These are phyloP conservation scores for Xylariaceae sp. DNA, from an alignment of 2,329 filamentous ascomycete species.

Conservation along the genomic window DNA sequence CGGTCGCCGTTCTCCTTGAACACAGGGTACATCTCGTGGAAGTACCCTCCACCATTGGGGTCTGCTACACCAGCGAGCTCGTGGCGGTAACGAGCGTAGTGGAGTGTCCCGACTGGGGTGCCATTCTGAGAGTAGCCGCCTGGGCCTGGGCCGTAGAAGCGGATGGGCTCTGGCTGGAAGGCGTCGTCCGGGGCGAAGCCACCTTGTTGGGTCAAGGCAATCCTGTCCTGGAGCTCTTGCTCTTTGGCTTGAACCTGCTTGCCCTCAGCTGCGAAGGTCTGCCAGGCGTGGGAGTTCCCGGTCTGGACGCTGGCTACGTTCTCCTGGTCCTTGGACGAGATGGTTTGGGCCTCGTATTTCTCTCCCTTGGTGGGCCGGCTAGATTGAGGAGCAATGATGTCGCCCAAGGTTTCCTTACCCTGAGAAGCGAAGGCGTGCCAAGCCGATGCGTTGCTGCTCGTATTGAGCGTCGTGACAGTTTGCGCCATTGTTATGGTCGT, in stretches of 20 bases:
- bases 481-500: too few relatives aligned
- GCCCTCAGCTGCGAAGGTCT: conserved; percentile 3
- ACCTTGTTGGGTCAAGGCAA: neutral
- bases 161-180: conserved; percentile 4
- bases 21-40: conserved; percentile 2
- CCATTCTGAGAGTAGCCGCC: conserved; percentile 1
- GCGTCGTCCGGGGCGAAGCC: neutral
- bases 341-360: too few relatives aligned
- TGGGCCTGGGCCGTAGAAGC: conserved; percentile 14
- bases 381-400: too few relatives aligned
- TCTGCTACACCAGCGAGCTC: conserved; percentile 1
- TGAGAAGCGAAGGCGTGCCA: too few relatives aligned
- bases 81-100: conserved; percentile 10
- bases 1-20: neutral
- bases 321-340: too few relatives aligned
- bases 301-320: too few relatives aligned
- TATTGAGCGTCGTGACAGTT: too few relatives aligned
- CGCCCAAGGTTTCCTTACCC: too few relatives aligned
- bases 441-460: too few relatives aligned
- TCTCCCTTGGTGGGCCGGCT: too few relatives aligned
- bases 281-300: neutral
- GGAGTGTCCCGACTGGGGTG: conserved; percentile 11
- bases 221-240: neutral
- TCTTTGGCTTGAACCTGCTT: neutral
- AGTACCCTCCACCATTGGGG: neutral